Conservation (phyloP, 352 stramenopile species). For the Phytopythium oedochilum region DNA sequence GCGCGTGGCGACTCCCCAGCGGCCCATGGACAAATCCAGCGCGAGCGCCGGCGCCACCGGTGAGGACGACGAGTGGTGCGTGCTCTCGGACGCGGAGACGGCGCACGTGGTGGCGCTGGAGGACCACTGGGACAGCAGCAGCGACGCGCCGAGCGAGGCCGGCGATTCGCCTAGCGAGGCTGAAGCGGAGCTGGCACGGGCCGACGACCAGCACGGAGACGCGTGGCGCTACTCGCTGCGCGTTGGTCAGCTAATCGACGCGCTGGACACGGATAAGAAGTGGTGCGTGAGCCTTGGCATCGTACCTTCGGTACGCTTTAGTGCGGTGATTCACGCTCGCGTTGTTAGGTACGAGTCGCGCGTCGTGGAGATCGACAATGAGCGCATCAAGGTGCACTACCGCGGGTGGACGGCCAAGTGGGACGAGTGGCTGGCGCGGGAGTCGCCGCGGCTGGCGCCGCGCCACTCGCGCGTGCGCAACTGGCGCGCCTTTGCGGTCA, state of each 20-base stretch:
- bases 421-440: conserved; percentile 92
- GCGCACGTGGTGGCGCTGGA: conserved; percentile 2
- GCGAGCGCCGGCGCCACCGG: not conserved
- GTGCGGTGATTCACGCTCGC: too few relatives aligned
- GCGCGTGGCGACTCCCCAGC: not conserved
- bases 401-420: conserved; percentile 93
- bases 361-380: conserved; percentile 23
- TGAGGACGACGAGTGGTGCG: conserved; percentile 7
- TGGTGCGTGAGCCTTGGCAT: conserved; percentile 36
- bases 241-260: conserved; percentile 60
- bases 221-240: conserved; percentile 57
- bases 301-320: too few relatives aligned
- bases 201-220: conserved; percentile 19
- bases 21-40: not conserved
- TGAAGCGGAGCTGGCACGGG: not conserved
- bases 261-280: conserved; percentile 60
- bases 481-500: conserved; percentile 39
- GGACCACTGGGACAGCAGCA: conserved; percentile 7
- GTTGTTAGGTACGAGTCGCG: conserved; percentile 48
- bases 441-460: conserved; percentile 83
- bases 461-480: conserved; percentile 76
- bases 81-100: conserved; percentile 5
- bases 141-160: not conserved
- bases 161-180: not conserved
- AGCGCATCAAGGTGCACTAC: conserved; percentile 89